Percentiles rank a stretch among this genome's conserved stretches.
phyloP scores from a whole-genome alignment of 306 rosid genomes.

The Glycine soja region DNA sequence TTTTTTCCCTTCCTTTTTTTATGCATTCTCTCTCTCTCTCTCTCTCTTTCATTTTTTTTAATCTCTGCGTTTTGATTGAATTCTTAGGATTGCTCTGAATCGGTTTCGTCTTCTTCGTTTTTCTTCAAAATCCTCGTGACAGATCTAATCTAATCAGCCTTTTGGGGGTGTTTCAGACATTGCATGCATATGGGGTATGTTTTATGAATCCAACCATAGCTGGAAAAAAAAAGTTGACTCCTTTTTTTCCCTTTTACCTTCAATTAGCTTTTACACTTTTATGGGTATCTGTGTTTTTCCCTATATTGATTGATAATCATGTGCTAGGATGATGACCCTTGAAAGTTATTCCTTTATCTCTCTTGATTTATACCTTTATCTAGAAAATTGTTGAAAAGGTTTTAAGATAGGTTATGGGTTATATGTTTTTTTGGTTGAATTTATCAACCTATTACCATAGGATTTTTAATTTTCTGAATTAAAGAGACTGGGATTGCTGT shows the following conservation, averaged over 20 bases:
- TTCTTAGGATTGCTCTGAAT: constrained; percentile 49
- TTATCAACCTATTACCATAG: constrained; percentile 12
- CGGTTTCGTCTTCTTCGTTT: constrained; percentile 39
- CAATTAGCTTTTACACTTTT: neutral
- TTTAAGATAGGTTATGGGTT: constrained; percentile 16
- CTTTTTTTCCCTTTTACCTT: constrained; percentile 34
- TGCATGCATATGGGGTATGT: constrained; percentile 67
- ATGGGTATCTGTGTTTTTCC: constrained; percentile 30
- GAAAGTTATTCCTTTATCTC: neutral
- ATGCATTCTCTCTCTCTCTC: neutral
- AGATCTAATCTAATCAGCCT: constrained; percentile 46
- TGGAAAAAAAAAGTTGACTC: constrained; percentile 5
- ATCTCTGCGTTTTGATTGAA: constrained; percentile 17
- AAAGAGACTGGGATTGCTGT: neutral
- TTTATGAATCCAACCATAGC: constrained; percentile 47
- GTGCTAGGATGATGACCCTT: constrained; percentile 35
- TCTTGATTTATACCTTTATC: constrained; percentile 24
- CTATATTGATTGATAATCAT: constrained; percentile 32
- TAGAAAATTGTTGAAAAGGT: constrained; percentile 29
- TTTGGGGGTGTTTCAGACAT: constrained; percentile 44
- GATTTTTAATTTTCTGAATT: constrained; percentile 12
- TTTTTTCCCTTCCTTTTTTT: neutral
- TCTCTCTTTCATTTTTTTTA: neutral
- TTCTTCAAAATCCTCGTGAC: constrained; percentile 28
- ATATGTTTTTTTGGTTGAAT: neutral